Conservation (phyloP, 1,284 basidiomycete genomes). For the Pyrrhoderma lamaoense region DNA sequence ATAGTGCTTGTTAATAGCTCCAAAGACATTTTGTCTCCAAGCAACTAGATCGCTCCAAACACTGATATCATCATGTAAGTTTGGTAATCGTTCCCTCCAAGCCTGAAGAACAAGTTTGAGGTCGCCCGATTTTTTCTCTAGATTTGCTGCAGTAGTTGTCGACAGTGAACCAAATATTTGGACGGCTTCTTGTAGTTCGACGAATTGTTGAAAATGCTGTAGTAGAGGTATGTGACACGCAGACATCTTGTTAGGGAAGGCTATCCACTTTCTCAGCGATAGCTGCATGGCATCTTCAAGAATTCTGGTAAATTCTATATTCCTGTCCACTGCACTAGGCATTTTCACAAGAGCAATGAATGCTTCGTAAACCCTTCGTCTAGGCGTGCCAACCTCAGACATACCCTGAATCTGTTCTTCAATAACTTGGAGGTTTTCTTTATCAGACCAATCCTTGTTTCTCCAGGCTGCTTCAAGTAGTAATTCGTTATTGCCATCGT, state of each 20-base stretch:
- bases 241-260: slow-evolving; percentile 80
- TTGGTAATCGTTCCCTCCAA: slow-evolving; percentile 96
- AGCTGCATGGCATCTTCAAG: slow-evolving; percentile 97
- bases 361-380: slow-evolving; percentile 92
- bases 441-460: slow-evolving; percentile 84
- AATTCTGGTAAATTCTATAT: slow-evolving; percentile 75
- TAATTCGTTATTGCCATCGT: slow-evolving; percentile 88
- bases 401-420: slow-evolving; percentile 83
- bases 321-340: slow-evolving; percentile 61
- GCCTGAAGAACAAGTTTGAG: slow-evolving; percentile 94
- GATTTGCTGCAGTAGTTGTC: slow-evolving; percentile 80
- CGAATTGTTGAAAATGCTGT: slow-evolving; percentile 98
- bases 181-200: slow-evolving; percentile 94
- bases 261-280: slow-evolving; percentile 93
- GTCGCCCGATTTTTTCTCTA: slow-evolving; percentile 93
- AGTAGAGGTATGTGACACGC: slow-evolving; percentile 90
- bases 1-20: slow-evolving; percentile 87
- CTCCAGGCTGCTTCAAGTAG: slow-evolving; percentile 96
- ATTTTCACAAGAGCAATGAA: slow-evolving; percentile 80
- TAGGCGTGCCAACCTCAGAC: slow-evolving; percentile 84
- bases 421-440: slow-evolving; percentile 69
- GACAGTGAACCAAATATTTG: slow-evolving; percentile 91
- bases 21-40: slow-evolving; percentile 87
- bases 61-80: slow-evolving; percentile 95
- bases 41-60: slow-evolving; percentile 98